Evolutionary conservation across 495 filamentous ascomycete genomes (phyloP).

Genomic region (Neurospora sp.): DNA sequence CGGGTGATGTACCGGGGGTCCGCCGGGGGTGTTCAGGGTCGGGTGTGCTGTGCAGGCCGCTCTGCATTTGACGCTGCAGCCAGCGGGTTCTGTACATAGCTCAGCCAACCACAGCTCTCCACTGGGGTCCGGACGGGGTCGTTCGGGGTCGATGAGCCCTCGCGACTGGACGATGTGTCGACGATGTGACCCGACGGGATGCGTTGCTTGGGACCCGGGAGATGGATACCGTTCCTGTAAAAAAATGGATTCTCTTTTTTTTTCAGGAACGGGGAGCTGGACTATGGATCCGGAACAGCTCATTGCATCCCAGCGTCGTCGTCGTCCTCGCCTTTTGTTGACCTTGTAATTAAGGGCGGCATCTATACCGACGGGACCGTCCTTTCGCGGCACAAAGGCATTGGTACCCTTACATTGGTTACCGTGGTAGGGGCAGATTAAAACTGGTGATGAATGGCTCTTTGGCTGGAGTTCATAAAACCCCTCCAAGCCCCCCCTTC

Average conservation of each 20-base stretch:
- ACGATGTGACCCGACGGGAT: not conserved
- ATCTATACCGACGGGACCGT: not conserved
- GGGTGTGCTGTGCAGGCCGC: not conserved
- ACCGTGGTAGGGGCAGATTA: not conserved
- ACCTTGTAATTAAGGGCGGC: not conserved
- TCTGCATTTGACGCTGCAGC: not conserved
- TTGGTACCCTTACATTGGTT: not conserved
- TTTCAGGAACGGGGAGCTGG: not conserved
- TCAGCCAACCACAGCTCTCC: not conserved
- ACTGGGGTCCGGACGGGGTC: not conserved
- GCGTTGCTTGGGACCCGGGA: not conserved
- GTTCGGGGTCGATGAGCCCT: not conserved
- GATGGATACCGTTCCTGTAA: not conserved
- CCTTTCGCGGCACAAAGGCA: not conserved
- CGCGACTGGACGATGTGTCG: not conserved
- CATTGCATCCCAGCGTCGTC: not conserved
- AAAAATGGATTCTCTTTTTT: not conserved
- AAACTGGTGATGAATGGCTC: not conserved
- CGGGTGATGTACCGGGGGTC: not conserved
- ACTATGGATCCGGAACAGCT: not conserved
- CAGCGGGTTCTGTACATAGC: not conserved
- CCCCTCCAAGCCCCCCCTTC: not conserved
- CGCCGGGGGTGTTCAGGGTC: not conserved
- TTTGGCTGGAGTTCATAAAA: not conserved
- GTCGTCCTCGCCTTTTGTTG: not conserved